A percentile compares a stretch with the other conserved stretches of the same genome.
Evolutionary conservation across 129 eudicot genomes (phyloP).

Genomic region (Rutidosis leptorrhynchoides): DNA sequence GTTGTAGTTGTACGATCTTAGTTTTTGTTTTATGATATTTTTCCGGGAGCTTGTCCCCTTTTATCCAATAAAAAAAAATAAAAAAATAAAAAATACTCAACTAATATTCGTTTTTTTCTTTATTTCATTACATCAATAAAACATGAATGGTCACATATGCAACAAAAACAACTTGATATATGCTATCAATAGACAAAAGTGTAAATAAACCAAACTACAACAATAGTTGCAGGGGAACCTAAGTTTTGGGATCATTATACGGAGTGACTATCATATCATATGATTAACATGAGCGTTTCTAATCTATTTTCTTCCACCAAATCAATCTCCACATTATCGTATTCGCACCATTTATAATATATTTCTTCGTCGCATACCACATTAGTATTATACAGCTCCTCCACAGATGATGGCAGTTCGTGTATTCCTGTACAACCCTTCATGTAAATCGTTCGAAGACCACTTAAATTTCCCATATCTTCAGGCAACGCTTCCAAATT

Average conservation of each 20-base stretch:
- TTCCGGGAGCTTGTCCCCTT: no score
- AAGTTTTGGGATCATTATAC: background rate
- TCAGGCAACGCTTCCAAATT: slow-evolving; percentile 27
- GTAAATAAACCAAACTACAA: no score
- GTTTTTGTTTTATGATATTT: no score
- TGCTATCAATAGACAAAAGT: no score
- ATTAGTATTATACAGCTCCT: background rate
- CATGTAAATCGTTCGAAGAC: slow-evolving; percentile 35
- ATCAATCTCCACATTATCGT: background rate
- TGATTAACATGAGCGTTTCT: background rate
- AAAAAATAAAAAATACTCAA: no score
- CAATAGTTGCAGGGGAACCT: background rate
- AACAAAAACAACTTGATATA: no score
- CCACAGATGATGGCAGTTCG: slow-evolving; percentile 17
- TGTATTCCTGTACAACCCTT: slow-evolving; percentile 36
- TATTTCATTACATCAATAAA: no score
- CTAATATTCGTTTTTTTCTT: no score
- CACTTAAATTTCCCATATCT: slow-evolving; percentile 23
- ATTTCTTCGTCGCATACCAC: slow-evolving; percentile 30
- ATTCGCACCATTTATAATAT: slow-evolving; percentile 6
- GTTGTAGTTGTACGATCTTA: no score
- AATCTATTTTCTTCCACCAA: slow-evolving; percentile 25
- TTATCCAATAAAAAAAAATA: no score
- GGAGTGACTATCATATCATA: background rate
- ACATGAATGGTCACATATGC: no score